Evolutionary conservation across 2,329 filamentous ascomycete genomes (phyloP), one percentile per base, ranked within the genome.

Genomic region (Stagonosporopsis cucurbitacearum): DNA sequence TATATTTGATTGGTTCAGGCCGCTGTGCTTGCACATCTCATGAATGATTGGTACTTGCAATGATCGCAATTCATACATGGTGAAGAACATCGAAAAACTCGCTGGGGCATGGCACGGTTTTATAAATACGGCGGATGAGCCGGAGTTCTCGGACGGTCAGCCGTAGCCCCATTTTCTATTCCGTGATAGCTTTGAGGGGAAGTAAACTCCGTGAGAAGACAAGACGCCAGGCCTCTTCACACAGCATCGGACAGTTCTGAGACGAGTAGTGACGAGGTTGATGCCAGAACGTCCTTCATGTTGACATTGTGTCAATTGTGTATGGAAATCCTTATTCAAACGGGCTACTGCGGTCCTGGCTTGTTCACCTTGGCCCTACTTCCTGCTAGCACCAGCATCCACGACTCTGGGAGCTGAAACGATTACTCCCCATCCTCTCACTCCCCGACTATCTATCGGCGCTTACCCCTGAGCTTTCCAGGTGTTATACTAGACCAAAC

Each of bases 61-160:
- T 20, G 25, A 6, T 12, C 8, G 13, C 17, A 30, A 25, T 30
- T 20, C n/a, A n/a, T n/a, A n/a, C n/a, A 23, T 8, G 23, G 9
- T 23, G 43, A 53, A 23, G 20, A 15, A 11, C 6, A 17, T 25
- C 15, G 30, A 30, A 15, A 28, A n/a, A 13, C 13, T 13, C 26
- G 20, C n/a, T 42, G 46, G 53, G 52, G 37, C 13, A 19, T 25
- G 35, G 41, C 30, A 28, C 15, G 30, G 22, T 50, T 50, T 50
- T 55, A 41, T 46, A 35, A 33, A 36, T 23, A 40, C 35, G 46
- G 46, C 26, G 46, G 20, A 15, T 13, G 40, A 15, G 17, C 41
- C 53, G 53, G 28, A 37, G 35, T 45, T 55, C n/a, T n/a, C 46
- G 52, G 50, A 48, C 25, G 22, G 13, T 28, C 19, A 39, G 19